Evolutionary conservation across 2,329 filamentous ascomycete genomes (phyloP), one percentile per base, ranked within the genome.

Genomic region (Cladosporium sp.): DNA sequence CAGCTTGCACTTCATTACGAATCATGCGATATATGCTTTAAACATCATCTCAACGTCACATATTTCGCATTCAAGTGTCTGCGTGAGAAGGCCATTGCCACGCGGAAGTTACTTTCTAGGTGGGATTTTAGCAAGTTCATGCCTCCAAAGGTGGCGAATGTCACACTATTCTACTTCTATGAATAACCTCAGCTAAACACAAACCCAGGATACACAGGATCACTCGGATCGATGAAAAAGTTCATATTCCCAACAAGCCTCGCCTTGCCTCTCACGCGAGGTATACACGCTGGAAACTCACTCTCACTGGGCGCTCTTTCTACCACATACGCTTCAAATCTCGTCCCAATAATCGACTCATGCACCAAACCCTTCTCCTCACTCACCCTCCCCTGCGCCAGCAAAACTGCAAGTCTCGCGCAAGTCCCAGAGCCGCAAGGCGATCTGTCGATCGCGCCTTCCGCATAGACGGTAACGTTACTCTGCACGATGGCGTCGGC

Each of bases 381-480:
- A n/a, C 22, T 15, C 9, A 48, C 36, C 13, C 27, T 18, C n/a
- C 44, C 37, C 22, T 40, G 19, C 3, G 34, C 37, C 8, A 48
- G 44, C 24, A 48, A 15, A 9, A 61, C 37, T 11, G 66, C 66
- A 7, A 67, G 54, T 24, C 65, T 52, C 12, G 67, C 64, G 15
- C 59, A 58, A 12, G 64, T 63, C 3, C 61, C 64, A 32, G 58
- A 62, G 0, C 67, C 63, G 13, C 65, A 68, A 1, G 66, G 65
- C 5, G 63, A 68, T 22, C 73, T 67, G 57, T 80, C 75, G 36
- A 78, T 69, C 53, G 76, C 70, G 45, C 71, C 68, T 24, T 74
- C 68, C 0, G 71, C 72, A 53, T 76, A 52, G 3, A 57, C 51
- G n/a, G 51, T 41, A 11, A 56, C 44, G 17, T 54, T 54, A 19